Conservation (phyloP, 2,329 filamentous ascomycete species). For the Penicillium sp. region DNA sequence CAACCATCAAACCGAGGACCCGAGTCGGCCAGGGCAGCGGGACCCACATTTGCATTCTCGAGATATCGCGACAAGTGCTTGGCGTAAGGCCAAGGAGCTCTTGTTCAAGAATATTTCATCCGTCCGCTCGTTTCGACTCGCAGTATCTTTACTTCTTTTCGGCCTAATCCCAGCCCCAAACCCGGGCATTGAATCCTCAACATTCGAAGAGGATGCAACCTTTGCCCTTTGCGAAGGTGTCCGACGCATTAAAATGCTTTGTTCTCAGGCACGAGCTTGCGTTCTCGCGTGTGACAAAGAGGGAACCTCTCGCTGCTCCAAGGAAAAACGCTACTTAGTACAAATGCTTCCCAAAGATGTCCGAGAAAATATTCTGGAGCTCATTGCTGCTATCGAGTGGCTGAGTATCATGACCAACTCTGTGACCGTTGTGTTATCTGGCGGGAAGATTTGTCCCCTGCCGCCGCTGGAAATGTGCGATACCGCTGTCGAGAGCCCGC, state of each 20-base stretch:
- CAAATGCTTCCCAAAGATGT: neutral
- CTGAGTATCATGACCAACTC: neutral
- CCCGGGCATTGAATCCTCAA: neutral
- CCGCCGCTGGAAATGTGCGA: neutral
- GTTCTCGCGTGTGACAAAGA: neutral
- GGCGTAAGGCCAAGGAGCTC: constrained; percentile 14
- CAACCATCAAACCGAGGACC: neutral
- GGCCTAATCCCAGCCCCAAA: neutral
- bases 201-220: neutral
- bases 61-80: constrained; percentile 11
- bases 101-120: constrained; percentile 14
- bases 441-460: neutral
- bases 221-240: constrained; percentile 4
- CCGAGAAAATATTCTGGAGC: neutral
- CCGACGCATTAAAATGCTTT: neutral
- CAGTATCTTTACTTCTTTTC: neutral
- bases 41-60: neutral
- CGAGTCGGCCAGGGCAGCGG: neutral
- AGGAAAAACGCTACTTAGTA: neutral
- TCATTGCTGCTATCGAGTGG: constrained; percentile 3
- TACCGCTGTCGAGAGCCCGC: neutral
- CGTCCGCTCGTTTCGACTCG: neutral
- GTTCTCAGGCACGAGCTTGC: constrained; percentile 1
- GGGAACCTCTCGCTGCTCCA: neutral
- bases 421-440: neutral